Conservation (phyloP, 2,329 filamentous ascomycete species). For the Diaporthe caulivora region DNA sequence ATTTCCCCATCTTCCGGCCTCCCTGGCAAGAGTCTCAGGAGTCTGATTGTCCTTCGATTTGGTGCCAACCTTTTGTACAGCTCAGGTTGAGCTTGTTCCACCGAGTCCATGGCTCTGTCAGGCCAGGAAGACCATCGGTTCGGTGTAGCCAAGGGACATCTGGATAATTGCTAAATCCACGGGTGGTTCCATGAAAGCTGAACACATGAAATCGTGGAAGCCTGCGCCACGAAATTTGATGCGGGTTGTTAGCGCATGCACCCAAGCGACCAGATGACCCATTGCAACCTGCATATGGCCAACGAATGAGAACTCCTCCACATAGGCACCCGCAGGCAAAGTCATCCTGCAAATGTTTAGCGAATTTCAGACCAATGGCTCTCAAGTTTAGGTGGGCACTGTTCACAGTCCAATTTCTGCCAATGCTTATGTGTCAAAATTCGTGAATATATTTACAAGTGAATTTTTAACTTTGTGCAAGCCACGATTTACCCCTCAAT, state of each 20-base stretch:
- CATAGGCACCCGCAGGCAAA: not conserved
- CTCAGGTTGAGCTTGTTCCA: too few species aligned
- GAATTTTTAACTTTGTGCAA: not conserved
- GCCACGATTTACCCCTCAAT: not conserved
- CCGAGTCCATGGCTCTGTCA: not conserved
- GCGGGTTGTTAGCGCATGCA: not conserved
- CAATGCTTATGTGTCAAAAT: not conserved
- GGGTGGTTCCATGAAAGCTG: not conserved
- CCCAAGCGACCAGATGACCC: not conserved
- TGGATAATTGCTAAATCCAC: too few species aligned
- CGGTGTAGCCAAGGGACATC: too few species aligned
- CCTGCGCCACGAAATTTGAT: not conserved
- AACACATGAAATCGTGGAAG: not conserved
- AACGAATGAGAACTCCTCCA: not conserved
- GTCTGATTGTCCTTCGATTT: not conserved
- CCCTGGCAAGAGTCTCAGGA: conserved; percentile 4
- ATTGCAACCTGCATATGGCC: not conserved
- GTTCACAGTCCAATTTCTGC: not conserved
- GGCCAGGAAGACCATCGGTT: not conserved
- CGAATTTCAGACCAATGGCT: not conserved
- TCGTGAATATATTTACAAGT: not conserved
- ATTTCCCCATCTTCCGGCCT: not conserved
- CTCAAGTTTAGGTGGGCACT: not conserved
- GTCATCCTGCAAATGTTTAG: not conserved
- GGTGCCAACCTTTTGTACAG: not conserved